Evolutionary conservation across 2,329 filamentous ascomycete species (phyloP).

Genomic region (Beauveria bassiana): DNA sequence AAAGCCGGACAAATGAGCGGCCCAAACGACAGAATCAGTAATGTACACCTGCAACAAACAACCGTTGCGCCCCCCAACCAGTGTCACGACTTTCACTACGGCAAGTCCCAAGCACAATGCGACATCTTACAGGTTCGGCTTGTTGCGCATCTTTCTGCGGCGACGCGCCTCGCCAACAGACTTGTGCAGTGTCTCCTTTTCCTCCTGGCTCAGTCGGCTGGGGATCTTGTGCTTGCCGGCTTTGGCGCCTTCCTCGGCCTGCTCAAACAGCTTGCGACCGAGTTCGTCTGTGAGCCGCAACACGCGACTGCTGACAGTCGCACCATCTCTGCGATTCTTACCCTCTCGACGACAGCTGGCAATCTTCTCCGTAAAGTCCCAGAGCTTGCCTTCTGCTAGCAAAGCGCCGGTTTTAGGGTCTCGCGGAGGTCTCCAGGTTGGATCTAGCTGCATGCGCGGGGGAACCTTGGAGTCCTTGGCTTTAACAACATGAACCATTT

Average conservation of each 20-base stretch:
- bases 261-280: conserved; percentile 61
- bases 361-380: conserved; percentile 88
- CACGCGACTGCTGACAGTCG: conserved; percentile 77
- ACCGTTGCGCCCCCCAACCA: neutral
- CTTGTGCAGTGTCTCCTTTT: conserved; percentile 36
- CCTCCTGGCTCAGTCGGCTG: conserved; percentile 42
- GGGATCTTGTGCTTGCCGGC: conserved; percentile 27
- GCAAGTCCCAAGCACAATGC: neutral
- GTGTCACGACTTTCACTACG: too few relatives aligned
- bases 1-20: neutral
- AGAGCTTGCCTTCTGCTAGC: conserved; percentile 65
- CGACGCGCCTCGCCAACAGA: conserved; percentile 38
- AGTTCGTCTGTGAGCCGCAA: conserved; percentile 68
- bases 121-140: conserved; percentile 39
- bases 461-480: conserved; percentile 55
- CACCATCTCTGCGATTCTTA: conserved; percentile 91
- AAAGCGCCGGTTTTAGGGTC: conserved; percentile 54
- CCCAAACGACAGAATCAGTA: neutral
- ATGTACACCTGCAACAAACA: neutral
- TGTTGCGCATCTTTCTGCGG: conserved; percentile 40
- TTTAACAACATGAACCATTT: conserved; percentile 71
- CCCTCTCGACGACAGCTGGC: conserved; percentile 77
- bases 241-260: conserved; percentile 34
- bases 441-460: conserved; percentile 58
- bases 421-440: conserved; percentile 66